Conservation (phyloP, 192 early-diverging fungal species). For the Haplosporangium gracile region DNA sequence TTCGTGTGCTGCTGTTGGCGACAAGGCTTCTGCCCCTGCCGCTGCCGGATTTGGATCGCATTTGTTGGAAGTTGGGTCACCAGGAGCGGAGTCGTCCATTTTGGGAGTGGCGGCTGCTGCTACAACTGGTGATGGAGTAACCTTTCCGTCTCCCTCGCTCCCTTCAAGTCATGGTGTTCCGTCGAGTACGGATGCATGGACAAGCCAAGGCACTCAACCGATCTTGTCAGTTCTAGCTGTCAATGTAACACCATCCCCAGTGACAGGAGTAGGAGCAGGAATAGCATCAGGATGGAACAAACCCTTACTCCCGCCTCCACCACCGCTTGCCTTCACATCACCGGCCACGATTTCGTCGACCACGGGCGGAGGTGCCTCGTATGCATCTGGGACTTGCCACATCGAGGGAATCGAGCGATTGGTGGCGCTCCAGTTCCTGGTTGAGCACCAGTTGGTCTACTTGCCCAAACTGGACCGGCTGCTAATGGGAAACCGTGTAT, state of each 20-base stretch:
- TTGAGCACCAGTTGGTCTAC: conserved; percentile 35
- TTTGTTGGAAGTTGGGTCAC: neutral
- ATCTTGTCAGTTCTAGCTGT: neutral
- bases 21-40: neutral
- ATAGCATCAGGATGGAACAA: neutral
- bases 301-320: neutral
- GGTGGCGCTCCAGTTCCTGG: conserved; percentile 36
- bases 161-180: neutral
- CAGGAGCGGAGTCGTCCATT: neutral
- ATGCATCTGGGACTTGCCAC: neutral
- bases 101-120: neutral
- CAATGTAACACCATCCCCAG: neutral
- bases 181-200: neutral
- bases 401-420: conserved; percentile 23
- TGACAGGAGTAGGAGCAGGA: neutral
- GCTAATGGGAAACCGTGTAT: conserved; percentile 24
- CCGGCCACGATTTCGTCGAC: neutral
- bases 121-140: neutral
- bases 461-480: conserved; percentile 28
- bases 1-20: neutral
- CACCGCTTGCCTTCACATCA: neutral
- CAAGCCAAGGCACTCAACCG: neutral
- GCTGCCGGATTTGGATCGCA: neutral
- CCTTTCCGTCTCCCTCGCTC: neutral
- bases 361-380: too few relatives aligned